Evolutionary conservation across 1,139 yeast species (phyloP).

Genomic region (Magnusiomyces sp.): DNA sequence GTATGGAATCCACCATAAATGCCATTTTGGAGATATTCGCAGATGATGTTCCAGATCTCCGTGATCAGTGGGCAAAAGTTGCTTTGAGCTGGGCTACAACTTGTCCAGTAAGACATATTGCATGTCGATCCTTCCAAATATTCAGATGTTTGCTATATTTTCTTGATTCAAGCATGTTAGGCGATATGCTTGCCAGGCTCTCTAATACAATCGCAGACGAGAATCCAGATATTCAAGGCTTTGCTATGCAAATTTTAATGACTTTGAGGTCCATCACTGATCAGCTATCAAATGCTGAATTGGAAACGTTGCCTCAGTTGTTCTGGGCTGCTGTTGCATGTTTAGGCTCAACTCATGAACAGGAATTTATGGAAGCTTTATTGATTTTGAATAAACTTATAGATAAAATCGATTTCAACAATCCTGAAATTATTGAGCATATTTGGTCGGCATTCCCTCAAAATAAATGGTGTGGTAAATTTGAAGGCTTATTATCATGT

Average conservation of each 20-base stretch:
- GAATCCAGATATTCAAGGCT: constrained; percentile 85
- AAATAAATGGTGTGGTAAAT: constrained; percentile 90
- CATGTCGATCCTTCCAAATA: constrained; percentile 90
- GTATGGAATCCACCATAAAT: constrained; percentile 73
- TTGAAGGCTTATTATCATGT: constrained; percentile 77
- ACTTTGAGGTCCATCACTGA: constrained; percentile 88
- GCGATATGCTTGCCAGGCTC: constrained; percentile 87
- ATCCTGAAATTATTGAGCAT: constrained; percentile 78
- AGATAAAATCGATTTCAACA: constrained; percentile 77
- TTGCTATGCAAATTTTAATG: constrained; percentile 95
- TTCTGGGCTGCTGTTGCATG: constrained; percentile 97
- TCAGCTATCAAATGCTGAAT: constrained; percentile 65
- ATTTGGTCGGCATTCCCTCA: constrained; percentile 74
- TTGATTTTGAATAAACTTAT: constrained; percentile 76
- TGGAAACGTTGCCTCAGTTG: constrained; percentile 83
- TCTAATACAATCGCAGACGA: constrained; percentile 91
- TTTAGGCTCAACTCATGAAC: constrained; percentile 81
- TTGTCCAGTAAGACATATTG: constrained; percentile 94
- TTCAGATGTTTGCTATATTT: constrained; percentile 74
- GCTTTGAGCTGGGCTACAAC: constrained; percentile 94
- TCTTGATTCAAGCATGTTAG: constrained; percentile 79
- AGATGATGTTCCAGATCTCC: constrained; percentile 44
- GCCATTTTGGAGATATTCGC: constrained; percentile 53
- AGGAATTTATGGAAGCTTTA: constrained; percentile 81
- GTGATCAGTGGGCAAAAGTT: constrained; percentile 74